phyloP scores from a whole-genome alignment of 495 filamentous ascomycete species.

The Chaetomidium leptoderma region DNA sequence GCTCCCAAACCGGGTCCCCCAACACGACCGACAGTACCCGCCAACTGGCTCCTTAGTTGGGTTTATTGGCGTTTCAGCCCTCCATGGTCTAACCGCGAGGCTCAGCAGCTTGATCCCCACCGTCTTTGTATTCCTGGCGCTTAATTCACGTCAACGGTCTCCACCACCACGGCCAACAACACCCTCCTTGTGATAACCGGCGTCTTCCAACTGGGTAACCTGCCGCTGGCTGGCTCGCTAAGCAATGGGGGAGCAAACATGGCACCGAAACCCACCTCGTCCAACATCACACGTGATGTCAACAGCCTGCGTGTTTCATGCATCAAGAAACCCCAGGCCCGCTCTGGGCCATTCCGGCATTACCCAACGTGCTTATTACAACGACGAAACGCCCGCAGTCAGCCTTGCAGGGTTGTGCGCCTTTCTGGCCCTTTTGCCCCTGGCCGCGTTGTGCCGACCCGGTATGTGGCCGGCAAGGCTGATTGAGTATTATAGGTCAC shows the following conservation, averaged over 20 bases:
- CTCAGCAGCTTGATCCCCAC: slow-evolving; percentile 18
- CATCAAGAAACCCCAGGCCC: background rate
- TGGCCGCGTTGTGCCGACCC: background rate
- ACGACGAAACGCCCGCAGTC: no score
- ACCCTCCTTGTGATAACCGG: background rate
- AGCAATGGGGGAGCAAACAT: background rate
- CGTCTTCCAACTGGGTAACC: background rate
- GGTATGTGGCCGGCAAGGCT: background rate
- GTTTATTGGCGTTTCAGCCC: slow-evolving; percentile 12
- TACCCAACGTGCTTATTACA: no score
- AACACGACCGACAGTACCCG: no score
- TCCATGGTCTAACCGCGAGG: slow-evolving; percentile 16
- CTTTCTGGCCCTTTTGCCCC: background rate
- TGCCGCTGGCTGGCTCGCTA: background rate
- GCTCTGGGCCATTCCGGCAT: no score
- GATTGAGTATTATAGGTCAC: background rate
- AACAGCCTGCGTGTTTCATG: background rate
- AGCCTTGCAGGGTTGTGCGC: background rate
- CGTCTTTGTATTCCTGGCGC: slow-evolving; percentile 13
- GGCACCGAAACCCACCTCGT: no score
- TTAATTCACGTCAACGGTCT: slow-evolving; percentile 10
- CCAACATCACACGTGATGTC: background rate
- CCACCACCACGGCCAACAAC: background rate
- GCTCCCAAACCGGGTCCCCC: no score
- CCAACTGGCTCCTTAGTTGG: background rate